Evolutionary conservation across 257 asterid species (phyloP).

Genomic region (Ehretia macrophylla): DNA sequence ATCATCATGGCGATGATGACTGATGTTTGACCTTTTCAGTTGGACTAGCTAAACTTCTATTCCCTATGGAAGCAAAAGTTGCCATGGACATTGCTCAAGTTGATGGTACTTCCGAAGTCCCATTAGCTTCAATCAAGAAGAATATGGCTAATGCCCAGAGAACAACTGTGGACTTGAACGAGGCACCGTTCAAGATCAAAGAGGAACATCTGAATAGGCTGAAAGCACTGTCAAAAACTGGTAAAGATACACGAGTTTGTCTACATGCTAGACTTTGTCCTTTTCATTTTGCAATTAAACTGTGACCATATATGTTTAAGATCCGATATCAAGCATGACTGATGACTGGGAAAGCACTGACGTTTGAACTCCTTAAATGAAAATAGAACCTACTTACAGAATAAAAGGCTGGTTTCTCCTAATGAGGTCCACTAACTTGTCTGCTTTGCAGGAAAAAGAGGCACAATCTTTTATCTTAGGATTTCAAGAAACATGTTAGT

Average conservation of each 20-base stretch:
- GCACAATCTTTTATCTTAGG: too few relatives aligned
- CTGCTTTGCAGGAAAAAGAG: too few relatives aligned
- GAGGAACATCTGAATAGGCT: constrained; percentile 88
- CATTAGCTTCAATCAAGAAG: constrained; percentile 34
- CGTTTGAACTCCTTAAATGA: too few relatives aligned
- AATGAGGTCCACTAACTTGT: too few relatives aligned
- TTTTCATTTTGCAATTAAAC: not conserved
- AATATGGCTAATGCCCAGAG: constrained; percentile 41
- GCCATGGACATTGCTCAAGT: constrained; percentile 99
- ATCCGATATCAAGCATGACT: too few relatives aligned
- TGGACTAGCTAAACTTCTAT: constrained; percentile 76
- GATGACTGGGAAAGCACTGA: too few relatives aligned
- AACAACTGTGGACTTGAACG: constrained; percentile 75
- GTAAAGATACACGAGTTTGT: constrained; percentile 26
- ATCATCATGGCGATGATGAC: not conserved
- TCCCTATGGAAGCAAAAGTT: constrained; percentile 89
- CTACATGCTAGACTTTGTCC: not conserved
- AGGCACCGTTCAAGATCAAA: constrained; percentile 81
- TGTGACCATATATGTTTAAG: not conserved
- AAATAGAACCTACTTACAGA: too few relatives aligned
- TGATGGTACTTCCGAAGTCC: constrained; percentile 67
- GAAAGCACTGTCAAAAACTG: constrained; percentile 93
- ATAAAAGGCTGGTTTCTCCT: too few relatives aligned
- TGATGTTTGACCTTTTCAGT: constrained; percentile 41
- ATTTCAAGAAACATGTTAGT: too few relatives aligned